Evolutionary conservation across 1,284 basidiomycete genomes (phyloP).

Genomic region (Mycocalia duriaeana): DNA sequence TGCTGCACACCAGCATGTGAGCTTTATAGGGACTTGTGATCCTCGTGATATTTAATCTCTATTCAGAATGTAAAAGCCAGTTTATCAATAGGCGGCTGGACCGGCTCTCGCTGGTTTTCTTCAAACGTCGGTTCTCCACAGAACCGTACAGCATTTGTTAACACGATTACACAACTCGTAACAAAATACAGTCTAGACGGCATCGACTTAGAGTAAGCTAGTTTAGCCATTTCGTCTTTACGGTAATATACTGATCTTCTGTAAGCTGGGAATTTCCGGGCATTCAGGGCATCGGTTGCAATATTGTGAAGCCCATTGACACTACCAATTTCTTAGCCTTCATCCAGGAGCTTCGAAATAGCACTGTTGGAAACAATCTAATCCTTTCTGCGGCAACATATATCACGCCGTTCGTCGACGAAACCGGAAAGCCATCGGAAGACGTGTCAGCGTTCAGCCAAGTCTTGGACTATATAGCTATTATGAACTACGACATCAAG

Average conservation of each 20-base stretch:
- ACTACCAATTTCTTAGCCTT: conserved; percentile 71
- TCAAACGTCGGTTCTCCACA: conserved; percentile 55
- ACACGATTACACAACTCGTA: conserved; percentile 59
- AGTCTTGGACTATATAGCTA: conserved; percentile 73
- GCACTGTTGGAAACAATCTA: conserved; percentile 52
- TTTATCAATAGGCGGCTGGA: conserved; percentile 86
- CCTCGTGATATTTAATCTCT: not conserved
- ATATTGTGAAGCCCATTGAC: conserved; percentile 59
- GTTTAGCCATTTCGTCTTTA: conserved; percentile 1
- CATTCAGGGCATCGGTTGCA: conserved; percentile 67
- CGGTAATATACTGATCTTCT: conserved; percentile 7
- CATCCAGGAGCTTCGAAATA: conserved; percentile 65
- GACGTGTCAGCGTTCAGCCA: conserved; percentile 69
- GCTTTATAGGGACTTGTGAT: conserved; percentile 11
- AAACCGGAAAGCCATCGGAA: conserved; percentile 49
- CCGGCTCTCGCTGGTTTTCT: conserved; percentile 76
- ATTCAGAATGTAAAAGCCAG: conserved; percentile 60
- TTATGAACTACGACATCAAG: conserved; percentile 89
- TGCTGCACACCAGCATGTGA: conserved; percentile 49
- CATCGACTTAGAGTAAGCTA: conserved; percentile 78
- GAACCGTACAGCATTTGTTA: conserved; percentile 65
- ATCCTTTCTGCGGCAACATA: conserved; percentile 74
- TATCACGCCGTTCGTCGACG: conserved; percentile 61
- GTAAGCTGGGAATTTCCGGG: conserved; percentile 86
- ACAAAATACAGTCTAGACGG: conserved; percentile 70